Evolutionary conservation across 768 basidiomycete species (phyloP).

Genomic region (Tulasnella sp.): DNA sequence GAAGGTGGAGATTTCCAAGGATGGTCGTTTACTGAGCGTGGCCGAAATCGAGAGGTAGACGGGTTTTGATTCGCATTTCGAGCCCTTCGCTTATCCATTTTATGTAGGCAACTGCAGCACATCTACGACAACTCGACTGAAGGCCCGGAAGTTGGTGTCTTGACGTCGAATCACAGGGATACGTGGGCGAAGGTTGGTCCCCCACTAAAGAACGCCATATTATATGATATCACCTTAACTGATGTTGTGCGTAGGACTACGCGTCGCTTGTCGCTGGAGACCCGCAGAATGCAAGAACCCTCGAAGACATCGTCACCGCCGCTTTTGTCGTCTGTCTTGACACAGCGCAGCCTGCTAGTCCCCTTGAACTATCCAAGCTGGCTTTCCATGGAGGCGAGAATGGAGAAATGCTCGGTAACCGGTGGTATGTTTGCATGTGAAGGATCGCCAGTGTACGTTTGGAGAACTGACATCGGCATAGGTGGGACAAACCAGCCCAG

Average conservation of each 20-base stretch:
- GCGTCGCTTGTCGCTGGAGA: constrained; percentile 50
- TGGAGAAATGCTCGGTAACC: constrained; percentile 40
- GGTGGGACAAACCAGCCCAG: constrained; percentile 88
- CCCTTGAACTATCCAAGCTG: constrained; percentile 59
- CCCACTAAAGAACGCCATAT: background rate
- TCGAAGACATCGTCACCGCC: constrained; percentile 74
- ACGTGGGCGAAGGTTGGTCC: constrained; percentile 73
- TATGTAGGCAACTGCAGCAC: constrained; percentile 59
- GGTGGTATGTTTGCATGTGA: constrained; percentile 36
- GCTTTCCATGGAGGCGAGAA: constrained; percentile 76
- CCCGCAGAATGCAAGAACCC: constrained; percentile 56
- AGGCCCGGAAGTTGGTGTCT: constrained; percentile 72
- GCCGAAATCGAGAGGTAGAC: constrained; percentile 60
- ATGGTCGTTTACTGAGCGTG: constrained; percentile 57
- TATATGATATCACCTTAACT: background rate
- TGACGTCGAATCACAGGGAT: constrained; percentile 78
- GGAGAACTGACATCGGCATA: background rate
- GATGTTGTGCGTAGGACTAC: constrained; percentile 51
- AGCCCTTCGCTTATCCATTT: background rate
- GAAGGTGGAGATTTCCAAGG: constrained; percentile 62
- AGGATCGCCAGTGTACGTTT: background rate
- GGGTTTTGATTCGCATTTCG: background rate
- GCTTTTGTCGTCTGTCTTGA: constrained; percentile 85
- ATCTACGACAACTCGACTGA: constrained; percentile 62
- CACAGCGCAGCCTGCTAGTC: constrained; percentile 48